Evolutionary conservation across 495 filamentous ascomycete genomes (phyloP), one percentile per base, ranked within the genome.

Genomic region (Collariella sp.): DNA sequence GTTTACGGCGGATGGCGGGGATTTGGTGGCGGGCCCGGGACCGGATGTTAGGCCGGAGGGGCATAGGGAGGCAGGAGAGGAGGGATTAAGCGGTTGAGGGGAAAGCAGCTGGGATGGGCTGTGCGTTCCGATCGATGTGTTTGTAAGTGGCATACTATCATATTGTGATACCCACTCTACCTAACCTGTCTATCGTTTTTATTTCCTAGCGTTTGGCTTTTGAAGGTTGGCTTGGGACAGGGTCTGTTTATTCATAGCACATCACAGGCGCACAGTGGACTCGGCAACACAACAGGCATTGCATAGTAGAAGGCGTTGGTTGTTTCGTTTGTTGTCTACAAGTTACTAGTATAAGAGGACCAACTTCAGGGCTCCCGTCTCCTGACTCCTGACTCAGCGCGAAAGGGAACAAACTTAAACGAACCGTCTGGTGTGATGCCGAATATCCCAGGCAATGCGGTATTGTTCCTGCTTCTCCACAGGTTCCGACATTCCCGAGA

Each of bases 1-100:
- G 24, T 52, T 67, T 40, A 62, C 60, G 0, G 59, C 57, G 0
- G 62, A 65, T 42, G 60, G 65, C 4, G 46, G 52, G 7, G 62
- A 67, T 36, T 44, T 62, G 0, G 48, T 62, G 15, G n/a, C 54
- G 2, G 56, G 34, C 22, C 47, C 59, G 9, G 55, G 52, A 19
- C 18, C 45, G 35, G 52, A 40, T 1, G 1, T 43, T 33, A 39
- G 20, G 10, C 26, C 5, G 22, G 36, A 47, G 19, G 41, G 39
- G 33, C 18, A 5, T 12, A 22, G 22, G 9, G 18, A 50, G 41
- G 16, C 41, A 56, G 26, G 48, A 34, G 40, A 44, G 54, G 42
- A 50, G 13, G 7, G 48, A 46, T 15, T 50, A 42, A 46, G 20
- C n/a, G n/a, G n/a, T n/a, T n/a, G 26, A 31, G 9, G 26, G 26